Conservation (phyloP, 139 green algal genomes). For the Diplosphaera chodatii region DNA sequence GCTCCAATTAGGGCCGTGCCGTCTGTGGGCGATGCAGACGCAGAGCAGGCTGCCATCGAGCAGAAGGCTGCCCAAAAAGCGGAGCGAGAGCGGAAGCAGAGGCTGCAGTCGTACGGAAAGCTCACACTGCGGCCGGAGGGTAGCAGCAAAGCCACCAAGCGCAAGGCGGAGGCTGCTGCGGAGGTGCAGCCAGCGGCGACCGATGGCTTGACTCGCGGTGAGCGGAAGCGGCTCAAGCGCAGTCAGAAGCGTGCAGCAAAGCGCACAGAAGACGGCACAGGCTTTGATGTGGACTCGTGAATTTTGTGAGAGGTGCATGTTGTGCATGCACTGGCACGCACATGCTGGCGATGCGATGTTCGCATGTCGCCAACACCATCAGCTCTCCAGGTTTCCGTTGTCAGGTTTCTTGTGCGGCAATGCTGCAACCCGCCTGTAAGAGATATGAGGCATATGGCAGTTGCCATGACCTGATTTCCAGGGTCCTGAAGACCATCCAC, state of each 20-base stretch:
- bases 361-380: too few relatives aligned
- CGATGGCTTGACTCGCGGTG: conserved; percentile 45
- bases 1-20: not conserved
- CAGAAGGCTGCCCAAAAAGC: not conserved
- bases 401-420: too few relatives aligned
- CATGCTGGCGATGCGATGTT: too few relatives aligned
- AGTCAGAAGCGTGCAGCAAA: conserved; percentile 42
- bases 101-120: conserved; percentile 24
- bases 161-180: not conserved
- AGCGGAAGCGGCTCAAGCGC: conserved; percentile 67
- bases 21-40: too few relatives aligned
- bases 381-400: too few relatives aligned
- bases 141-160: conserved; percentile 3
- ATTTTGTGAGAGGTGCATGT: too few relatives aligned
- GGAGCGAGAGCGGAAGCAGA: not conserved
- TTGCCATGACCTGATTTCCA: too few relatives aligned
- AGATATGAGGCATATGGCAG: too few relatives aligned
- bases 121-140: conserved; percentile 15
- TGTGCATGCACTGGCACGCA: too few relatives aligned
- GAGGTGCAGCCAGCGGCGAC: not conserved
- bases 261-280: not conserved
- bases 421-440: too few relatives aligned
- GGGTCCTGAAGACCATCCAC: too few relatives aligned
- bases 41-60: not conserved
- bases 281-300: too few relatives aligned